Base-by-base conservation (phyloP, 2,329 filamentous ascomycete genomes). In the Colletotrichum salicis region DNA sequence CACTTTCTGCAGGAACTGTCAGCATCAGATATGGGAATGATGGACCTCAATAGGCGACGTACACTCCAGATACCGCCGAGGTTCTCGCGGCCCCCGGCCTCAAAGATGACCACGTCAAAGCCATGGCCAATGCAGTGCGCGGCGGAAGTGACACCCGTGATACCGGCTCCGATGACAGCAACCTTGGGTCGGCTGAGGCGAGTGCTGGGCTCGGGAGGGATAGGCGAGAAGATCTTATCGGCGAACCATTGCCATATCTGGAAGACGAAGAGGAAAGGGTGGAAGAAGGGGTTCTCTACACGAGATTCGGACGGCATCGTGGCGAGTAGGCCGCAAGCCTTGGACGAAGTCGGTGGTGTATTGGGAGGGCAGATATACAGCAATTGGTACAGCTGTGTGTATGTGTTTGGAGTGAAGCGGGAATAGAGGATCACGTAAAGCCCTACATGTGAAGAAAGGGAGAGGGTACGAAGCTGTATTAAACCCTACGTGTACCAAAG, bases 61-160 rank as follows among this genome's bases (percentile, higher is more conserved):
- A 93, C 91, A 78, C 90, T 94, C 93, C 94, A 96, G 41, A 96
- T 96, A 0, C 94, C 94, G 19, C 93, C 93, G 0, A 97, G 80
- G 29, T 89, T 86, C 19, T 93, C 87, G 74, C 90, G 85, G 4
- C 86, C 81, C 1, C 92, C 92, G 8, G 90, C 89, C 79, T 97
- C 94, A 75, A 97, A 97, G 51, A 97, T 89, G 24, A 88, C 87
- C 7, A 94, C 92, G 73, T 96, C 93, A 75, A 96, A 96, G 56
- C 94, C 94, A 88, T 96, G 93, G 1, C 94, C 94, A 45, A 95
- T 90, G 78, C 93, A 95, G 79, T 97, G 94, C 1, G 93, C 90
- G 0, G 94, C 94, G 8, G 93, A 90, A 1, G 93, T 94, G 2
- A 96, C 90, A 4, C 94, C 88, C 0, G 88, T 96, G 66, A 97